A percentile compares a stretch with the other conserved stretches of the same genome.
Conservation (phyloP, 805 yeast species). For the Suhomyces kilbournensis region DNA sequence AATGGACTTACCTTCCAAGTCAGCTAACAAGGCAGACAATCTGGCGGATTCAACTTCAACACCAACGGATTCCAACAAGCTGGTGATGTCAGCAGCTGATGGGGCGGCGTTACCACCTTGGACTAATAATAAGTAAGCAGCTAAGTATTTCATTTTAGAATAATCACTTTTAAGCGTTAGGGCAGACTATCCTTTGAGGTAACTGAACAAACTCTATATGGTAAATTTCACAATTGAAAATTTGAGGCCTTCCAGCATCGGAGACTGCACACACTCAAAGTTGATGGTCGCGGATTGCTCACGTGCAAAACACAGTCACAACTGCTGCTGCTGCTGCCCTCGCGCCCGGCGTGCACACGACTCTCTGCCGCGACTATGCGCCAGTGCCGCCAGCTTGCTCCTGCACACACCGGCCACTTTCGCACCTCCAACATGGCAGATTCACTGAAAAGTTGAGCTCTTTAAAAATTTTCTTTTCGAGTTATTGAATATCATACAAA, state of each 20-base stretch:
- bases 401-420: not conserved
- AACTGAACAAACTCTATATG: not conserved
- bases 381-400: not conserved
- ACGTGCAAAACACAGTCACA: conserved; percentile 8
- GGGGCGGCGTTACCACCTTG: conserved; percentile 96
- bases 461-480: conserved; percentile 12
- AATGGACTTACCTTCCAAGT: conserved; percentile 91
- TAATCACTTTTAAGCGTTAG: conserved; percentile 74
- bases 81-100: conserved; percentile 85
- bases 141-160: conserved; percentile 93
- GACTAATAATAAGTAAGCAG: conserved; percentile 97
- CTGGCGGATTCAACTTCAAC: conserved; percentile 91
- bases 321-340: not conserved
- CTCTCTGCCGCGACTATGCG: not conserved
- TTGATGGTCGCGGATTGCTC: not conserved
- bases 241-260: not conserved
- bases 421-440: conserved; percentile 1
- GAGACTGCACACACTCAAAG: not conserved
- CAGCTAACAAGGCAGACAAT: conserved; percentile 72
- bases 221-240: not conserved
- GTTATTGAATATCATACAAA: conserved; percentile 7
- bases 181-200: conserved; percentile 79
- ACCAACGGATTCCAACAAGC: conserved; percentile 91
- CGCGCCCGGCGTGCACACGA: conserved; percentile 1
- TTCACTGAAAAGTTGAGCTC: conserved; percentile 5